These are phyloP conservation scores for Lentinula detonsa DNA, from an alignment of 768 basidiomycete species.

Conservation along the genomic window DNA sequence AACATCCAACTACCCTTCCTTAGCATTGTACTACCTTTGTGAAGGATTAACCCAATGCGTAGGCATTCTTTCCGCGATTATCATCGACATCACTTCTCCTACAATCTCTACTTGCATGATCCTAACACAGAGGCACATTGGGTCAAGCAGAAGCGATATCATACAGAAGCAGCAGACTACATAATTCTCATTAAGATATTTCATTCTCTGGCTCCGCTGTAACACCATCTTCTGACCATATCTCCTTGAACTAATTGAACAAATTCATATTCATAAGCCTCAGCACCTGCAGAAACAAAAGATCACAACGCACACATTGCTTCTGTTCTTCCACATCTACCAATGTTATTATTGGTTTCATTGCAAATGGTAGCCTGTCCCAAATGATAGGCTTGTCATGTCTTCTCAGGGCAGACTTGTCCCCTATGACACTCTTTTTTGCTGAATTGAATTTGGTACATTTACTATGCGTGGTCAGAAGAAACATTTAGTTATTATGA, in stretches of 20 bases:
- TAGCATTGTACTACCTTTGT: too few relatives aligned
- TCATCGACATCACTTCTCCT: too few relatives aligned
- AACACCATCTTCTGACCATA: slow-evolving; percentile 81
- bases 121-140: too few relatives aligned
- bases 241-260: slow-evolving; percentile 54
- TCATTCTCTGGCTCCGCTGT: slow-evolving; percentile 59
- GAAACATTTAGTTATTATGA: not conserved
- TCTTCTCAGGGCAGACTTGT: slow-evolving; percentile 67
- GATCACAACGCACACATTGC: slow-evolving; percentile 43
- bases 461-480: slow-evolving; percentile 51
- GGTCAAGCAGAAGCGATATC: too few relatives aligned
- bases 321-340: slow-evolving; percentile 62
- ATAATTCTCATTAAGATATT: slow-evolving; percentile 7
- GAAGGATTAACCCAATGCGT: too few relatives aligned
- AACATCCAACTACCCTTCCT: too few relatives aligned
- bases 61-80: too few relatives aligned
- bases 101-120: too few relatives aligned
- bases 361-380: slow-evolving; percentile 69
- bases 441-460: slow-evolving; percentile 80
- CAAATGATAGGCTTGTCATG: slow-evolving; percentile 62
- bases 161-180: too few relatives aligned
- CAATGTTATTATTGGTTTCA: slow-evolving; percentile 48
- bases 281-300: not conserved
- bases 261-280: slow-evolving; percentile 4
- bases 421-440: slow-evolving; percentile 88